Evolutionary conservation across 2,329 filamentous ascomycete species (phyloP), one percentile per base, ranked within the genome.

Genomic region (Alternaria metachromatica): DNA sequence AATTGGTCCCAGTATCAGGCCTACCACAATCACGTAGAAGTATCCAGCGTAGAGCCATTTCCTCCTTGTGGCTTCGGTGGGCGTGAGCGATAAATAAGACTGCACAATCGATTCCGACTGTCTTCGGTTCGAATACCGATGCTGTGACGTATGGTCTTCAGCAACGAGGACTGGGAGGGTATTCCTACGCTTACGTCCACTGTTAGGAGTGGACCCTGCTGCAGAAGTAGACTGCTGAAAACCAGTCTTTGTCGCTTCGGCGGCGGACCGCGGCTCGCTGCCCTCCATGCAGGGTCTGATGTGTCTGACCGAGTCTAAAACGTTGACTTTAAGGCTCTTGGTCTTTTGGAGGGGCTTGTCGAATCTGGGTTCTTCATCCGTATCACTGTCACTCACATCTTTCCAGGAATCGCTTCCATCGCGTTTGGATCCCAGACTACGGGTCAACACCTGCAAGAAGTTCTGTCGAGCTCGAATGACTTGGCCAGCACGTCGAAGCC

Each of bases 31-130:
- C 1, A 84, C 63, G 77, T 97, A 97, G 18, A 94, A 89, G 74
- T 92, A 96, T 0, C 83, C 79, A 3, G 96, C 93, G 76, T 97
- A 98, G 0, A 91, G 69, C 90, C 93, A 96, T 78, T 94, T 97
- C 44, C 93, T 87, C 11, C 89, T 77, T 6, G 85, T 84, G 2
- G 94, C 94, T 82, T 98, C 92, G 13, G 87, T 84, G 33, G 92
- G 87, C 0, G 95, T 97, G 51, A 98, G 85, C 3, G 90, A 89
- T 67, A 96, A 88, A 74, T 94, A 97, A 1, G 92, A 88, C 26
- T 90, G 87, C 5, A 72, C 74, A 20, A 77, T 76, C 3, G 74
- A 78, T 48, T 73, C 76, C 12, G 76, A 75, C 28, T 74, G 74
- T 68, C 66, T 74, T 18, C 76, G 73, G 45, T 64, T 66, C 15